Evolutionary conservation across 139 green algal species (phyloP), one percentile per base, ranked within the genome.

Genomic region (Chlorella sp.): DNA sequence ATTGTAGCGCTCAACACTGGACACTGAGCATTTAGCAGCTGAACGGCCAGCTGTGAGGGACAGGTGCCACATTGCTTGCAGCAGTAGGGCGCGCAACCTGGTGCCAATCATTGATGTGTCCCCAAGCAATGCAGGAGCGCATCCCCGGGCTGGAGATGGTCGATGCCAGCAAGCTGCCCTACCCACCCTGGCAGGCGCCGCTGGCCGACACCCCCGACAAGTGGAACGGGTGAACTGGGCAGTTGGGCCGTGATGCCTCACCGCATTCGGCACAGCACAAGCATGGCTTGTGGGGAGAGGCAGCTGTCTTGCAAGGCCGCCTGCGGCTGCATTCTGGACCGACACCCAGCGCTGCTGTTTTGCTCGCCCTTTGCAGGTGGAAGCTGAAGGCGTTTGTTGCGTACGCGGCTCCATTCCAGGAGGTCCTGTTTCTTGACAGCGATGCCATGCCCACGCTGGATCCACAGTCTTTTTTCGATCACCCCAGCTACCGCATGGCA

Each of bases 341-440:
- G 69, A 6, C 5, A 21, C 20, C 69, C 15, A n/a, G n/a, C n/a
- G n/a, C n/a, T n/a, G n/a, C 11, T 55, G 32, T 56, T 32, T 1
- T 13, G 5, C 11, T 1, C 28, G 65, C 21, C 0, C 16, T 6
- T 4, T 5, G 75, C 75, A 82, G 85, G 38, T 88, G 72, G 44
- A 88, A 88, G 78, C 36, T 86, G n/a, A 88, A 88, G 65, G 85
- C 70, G 20, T 86, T 82, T 34, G 68, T 34, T 25, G 28, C 86
- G 12, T 88, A 88, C 23, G 51, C 44, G 0, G 79, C 85, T 21
- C 85, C 85, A 41, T 88, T 76, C 30, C 39, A 71, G 39, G 30
- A 88, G 4, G 78, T 82, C 34, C 38, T 92, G 28, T 78, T 91
- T 16, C 75, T 92, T 21, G 88, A 92, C 63, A 82, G 78, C n/a